A percentile compares a stretch with the other conserved stretches of the same genome.
These are phyloP conservation scores for Fusarium succisae DNA, from an alignment of 2,329 filamentous ascomycete species.

Conservation along the genomic window DNA sequence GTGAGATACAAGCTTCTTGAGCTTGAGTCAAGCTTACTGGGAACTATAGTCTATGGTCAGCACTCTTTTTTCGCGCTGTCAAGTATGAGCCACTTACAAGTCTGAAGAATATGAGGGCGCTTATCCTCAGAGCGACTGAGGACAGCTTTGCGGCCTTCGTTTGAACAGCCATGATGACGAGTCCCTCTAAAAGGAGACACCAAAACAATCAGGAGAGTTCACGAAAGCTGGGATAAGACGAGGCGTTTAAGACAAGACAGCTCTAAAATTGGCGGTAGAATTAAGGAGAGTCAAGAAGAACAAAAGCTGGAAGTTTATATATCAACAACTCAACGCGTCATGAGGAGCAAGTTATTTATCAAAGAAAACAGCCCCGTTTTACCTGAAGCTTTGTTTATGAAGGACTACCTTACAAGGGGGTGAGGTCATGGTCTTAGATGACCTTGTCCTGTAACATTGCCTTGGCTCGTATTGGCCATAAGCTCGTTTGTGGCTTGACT, in stretches of 20 bases:
- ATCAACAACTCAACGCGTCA: constrained; percentile 25
- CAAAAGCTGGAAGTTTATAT: constrained; percentile 9
- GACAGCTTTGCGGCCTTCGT: constrained; percentile 46
- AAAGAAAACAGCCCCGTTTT: constrained; percentile 24
- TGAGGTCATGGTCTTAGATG: constrained; percentile 33
- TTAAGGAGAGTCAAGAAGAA: constrained; percentile 39
- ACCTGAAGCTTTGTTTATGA: constrained; percentile 20
- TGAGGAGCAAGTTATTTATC: constrained; percentile 14
- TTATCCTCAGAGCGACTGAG: constrained; percentile 51
- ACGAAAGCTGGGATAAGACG: constrained; percentile 7
- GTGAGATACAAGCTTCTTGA: neutral
- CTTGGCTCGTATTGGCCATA: constrained; percentile 28
- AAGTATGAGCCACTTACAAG: constrained; percentile 43
- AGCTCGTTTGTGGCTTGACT: constrained; percentile 22
- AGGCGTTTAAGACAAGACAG: constrained; percentile 5
- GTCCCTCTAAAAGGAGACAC: constrained; percentile 14
- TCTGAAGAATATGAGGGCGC: constrained; percentile 50
- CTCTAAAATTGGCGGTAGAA: neutral
- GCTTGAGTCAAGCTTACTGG: constrained; percentile 43
- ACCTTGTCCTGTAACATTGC: constrained; percentile 16
- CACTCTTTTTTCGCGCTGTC: neutral
- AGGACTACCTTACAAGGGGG: constrained; percentile 24
- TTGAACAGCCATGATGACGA: constrained; percentile 45
- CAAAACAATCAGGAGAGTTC: constrained; percentile 9
- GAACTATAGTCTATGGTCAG: constrained; percentile 44